A percentile compares a stretch with the other conserved stretches of the same genome.
phyloP scores from a whole-genome alignment of 495 filamentous ascomycete species.

The Eremomyces bilateralis region DNA sequence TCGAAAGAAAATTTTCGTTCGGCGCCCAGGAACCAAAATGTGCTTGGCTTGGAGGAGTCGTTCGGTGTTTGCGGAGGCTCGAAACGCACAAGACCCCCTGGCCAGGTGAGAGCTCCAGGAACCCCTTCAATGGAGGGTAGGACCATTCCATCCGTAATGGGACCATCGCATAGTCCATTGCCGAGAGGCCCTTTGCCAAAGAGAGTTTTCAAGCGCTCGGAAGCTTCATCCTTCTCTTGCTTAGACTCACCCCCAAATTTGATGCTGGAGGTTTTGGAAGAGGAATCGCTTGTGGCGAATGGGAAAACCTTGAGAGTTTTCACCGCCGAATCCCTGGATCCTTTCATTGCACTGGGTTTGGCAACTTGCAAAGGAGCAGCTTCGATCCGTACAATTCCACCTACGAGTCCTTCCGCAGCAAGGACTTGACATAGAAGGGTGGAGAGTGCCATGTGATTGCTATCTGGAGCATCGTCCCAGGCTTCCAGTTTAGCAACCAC shows the following conservation, averaged over 20 bases:
- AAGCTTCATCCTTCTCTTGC: constrained; percentile 45
- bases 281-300: constrained; percentile 32
- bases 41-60: constrained; percentile 23
- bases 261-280: constrained; percentile 34
- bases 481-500: constrained; percentile 50
- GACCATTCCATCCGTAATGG: constrained; percentile 72
- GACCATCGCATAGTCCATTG: constrained; percentile 54
- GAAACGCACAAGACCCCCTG: constrained; percentile 60
- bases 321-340: constrained; percentile 14
- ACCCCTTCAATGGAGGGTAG: constrained; percentile 25
- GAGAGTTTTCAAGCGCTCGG: constrained; percentile 30
- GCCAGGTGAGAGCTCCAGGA: constrained; percentile 29
- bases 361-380: constrained; percentile 39
- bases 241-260: constrained; percentile 80
- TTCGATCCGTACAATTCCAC: constrained; percentile 72
- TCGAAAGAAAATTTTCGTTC: constrained; percentile 52
- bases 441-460: constrained; percentile 55
- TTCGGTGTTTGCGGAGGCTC: constrained; percentile 30
- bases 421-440: constrained; percentile 49
- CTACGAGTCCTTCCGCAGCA: constrained; percentile 47
- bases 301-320: constrained; percentile 51
- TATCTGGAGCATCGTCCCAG: constrained; percentile 79
- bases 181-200: constrained; percentile 29
- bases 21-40: constrained; percentile 55
- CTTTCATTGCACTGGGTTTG: constrained; percentile 23